Conservation (phyloP, 2,329 filamentous ascomycete genomes). For the Phialophora expanda region DNA sequence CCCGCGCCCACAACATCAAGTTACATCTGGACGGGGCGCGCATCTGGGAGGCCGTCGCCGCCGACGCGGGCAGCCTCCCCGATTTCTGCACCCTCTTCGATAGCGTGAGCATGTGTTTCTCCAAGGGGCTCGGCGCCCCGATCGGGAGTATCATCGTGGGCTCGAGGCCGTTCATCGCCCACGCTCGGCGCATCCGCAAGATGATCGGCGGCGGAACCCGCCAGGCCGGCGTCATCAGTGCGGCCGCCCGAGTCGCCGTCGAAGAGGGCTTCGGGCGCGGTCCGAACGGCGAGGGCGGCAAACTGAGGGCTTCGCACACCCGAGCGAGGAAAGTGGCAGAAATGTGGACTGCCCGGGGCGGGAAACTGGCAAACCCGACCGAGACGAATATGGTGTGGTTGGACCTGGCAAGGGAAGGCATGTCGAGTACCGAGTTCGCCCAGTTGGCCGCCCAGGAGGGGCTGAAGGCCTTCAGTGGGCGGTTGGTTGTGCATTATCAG, state of each 20-base stretch:
- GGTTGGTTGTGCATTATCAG: conserved; percentile 73
- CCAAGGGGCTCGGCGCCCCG: conserved; percentile 80
- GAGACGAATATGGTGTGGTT: conserved; percentile 96
- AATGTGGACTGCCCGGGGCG: conserved; percentile 72
- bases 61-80: conserved; percentile 68
- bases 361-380: conserved; percentile 69
- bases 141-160: conserved; percentile 77
- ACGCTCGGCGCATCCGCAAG: conserved; percentile 78
- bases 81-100: conserved; percentile 74
- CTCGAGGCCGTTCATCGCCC: conserved; percentile 62
- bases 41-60: conserved; percentile 79
- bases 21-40: conserved; percentile 81
- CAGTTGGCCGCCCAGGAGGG: conserved; percentile 63
- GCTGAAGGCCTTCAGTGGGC: conserved; percentile 60
- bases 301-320: conserved; percentile 64
- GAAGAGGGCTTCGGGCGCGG: conserved; percentile 75
- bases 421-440: conserved; percentile 60
- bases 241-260: conserved; percentile 75
- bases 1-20: conserved; percentile 65
- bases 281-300: conserved; percentile 64
- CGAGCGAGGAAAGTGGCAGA: conserved; percentile 66
- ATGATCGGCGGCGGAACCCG: conserved; percentile 78
- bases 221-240: conserved; percentile 76
- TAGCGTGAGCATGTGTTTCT: conserved; percentile 77
- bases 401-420: conserved; percentile 67